These are phyloP conservation scores for Rhamnella rubrinervis DNA, from an alignment of 331 rosid species.

Conservation along the genomic window DNA sequence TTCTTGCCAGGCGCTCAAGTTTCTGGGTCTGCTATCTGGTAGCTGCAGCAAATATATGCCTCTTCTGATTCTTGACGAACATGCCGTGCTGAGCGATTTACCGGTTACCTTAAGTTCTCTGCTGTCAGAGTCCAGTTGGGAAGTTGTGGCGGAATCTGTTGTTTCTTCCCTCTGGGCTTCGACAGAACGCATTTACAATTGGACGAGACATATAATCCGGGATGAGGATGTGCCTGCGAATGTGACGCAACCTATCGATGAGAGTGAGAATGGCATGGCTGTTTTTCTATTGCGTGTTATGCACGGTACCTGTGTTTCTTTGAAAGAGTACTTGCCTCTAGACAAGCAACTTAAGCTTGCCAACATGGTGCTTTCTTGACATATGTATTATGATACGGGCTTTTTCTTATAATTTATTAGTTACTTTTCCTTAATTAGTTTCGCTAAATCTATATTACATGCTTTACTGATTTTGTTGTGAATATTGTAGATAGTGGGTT, in stretches of 20 bases:
- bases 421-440: no score
- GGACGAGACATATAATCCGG: slow-evolving; percentile 30
- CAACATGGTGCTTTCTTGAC: slow-evolving; percentile 44
- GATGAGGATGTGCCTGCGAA: slow-evolving; percentile 25
- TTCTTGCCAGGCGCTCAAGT: slow-evolving; percentile 51
- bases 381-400: not conserved
- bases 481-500: no score
- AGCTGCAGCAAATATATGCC: slow-evolving; percentile 88
- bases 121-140: slow-evolving; percentile 60
- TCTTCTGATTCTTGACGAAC: slow-evolving; percentile 61
- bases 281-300: slow-evolving; percentile 44
- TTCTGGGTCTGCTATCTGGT: slow-evolving; percentile 72
- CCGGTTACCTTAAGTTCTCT: slow-evolving; percentile 79
- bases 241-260: slow-evolving; percentile 58
- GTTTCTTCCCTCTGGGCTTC: slow-evolving; percentile 57
- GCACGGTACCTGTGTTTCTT: slow-evolving; percentile 57
- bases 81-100: slow-evolving; percentile 57
- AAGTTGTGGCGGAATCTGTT: slow-evolving; percentile 44
- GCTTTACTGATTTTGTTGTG: no score
- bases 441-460: no score
- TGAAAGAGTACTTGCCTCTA: slow-evolving; percentile 67
- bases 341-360: slow-evolving; percentile 81
- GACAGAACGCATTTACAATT: slow-evolving; percentile 61
- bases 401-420: not conserved
- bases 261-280: slow-evolving; percentile 58